These are phyloP conservation scores for Hyaloscypha finlandica DNA, from an alignment of 495 filamentous ascomycete species.

Conservation along the genomic window DNA sequence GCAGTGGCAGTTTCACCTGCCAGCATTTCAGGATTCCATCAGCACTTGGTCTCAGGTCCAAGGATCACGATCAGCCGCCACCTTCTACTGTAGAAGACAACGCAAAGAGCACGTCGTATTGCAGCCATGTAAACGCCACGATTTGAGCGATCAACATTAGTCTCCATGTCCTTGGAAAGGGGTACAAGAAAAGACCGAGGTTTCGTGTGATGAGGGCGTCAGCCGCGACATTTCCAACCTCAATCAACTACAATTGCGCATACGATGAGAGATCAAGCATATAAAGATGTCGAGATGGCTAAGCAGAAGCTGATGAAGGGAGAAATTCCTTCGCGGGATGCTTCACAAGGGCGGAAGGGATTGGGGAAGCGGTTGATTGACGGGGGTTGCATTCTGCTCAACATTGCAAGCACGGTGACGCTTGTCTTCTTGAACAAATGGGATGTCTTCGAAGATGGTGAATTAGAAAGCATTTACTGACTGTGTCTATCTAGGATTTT, in stretches of 20 bases:
- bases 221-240: not conserved
- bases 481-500: slow-evolving; percentile 28
- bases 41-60: not conserved
- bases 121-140: not conserved
- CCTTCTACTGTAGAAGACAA: not conserved
- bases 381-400: slow-evolving; percentile 26
- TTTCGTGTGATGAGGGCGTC: not conserved
- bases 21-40: not conserved
- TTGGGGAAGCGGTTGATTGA: slow-evolving; percentile 19
- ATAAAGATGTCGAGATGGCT: slow-evolving; percentile 30
- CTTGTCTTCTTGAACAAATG: slow-evolving; percentile 34
- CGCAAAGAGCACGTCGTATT: not conserved
- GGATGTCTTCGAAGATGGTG: slow-evolving; percentile 10
- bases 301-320: slow-evolving; percentile 11
- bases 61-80: not conserved
- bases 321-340: not conserved
- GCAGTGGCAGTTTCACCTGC: not conserved
- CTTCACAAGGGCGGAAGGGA: not conserved
- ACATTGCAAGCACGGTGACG: slow-evolving; percentile 31
- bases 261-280: slow-evolving; percentile 11
- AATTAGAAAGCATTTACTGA: not conserved
- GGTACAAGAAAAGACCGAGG: not conserved
- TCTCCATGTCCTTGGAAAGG: not conserved
- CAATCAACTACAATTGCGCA: not conserved
- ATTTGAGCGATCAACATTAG: not conserved